Evolutionary conservation across 108 stramenopile genomes (phyloP).

Genomic region (Nitzschia sp.): DNA sequence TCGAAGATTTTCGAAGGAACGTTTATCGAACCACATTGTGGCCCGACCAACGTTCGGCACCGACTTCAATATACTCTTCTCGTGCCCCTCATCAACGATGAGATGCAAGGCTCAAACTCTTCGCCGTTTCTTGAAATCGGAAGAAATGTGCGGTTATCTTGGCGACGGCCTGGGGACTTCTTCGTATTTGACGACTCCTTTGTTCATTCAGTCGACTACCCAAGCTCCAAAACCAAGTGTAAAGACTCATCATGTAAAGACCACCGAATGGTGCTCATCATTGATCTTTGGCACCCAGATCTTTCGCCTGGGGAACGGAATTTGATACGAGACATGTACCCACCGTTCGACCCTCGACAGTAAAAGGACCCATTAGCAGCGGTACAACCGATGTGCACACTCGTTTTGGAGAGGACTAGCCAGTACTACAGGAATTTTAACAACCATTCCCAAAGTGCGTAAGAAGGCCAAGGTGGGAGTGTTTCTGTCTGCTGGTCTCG

Average conservation of each 20-base stretch:
- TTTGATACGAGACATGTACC: constrained; percentile 57
- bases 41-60: constrained; percentile 63
- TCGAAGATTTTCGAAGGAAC: constrained; percentile 37
- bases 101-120: neutral
- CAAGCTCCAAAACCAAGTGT: neutral
- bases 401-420: no score
- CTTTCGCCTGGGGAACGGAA: constrained; percentile 47
- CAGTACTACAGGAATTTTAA: no score
- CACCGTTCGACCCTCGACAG: constrained; percentile 29
- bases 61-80: constrained; percentile 61
- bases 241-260: constrained; percentile 1
- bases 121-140: constrained; percentile 42
- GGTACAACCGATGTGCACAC: no score
- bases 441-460: no score
- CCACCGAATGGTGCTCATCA: constrained; percentile 56
- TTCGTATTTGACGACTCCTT: constrained; percentile 75
- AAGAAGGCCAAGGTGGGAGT: no score
- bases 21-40: constrained; percentile 51
- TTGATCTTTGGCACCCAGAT: constrained; percentile 68
- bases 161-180: constrained; percentile 43
- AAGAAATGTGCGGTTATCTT: constrained; percentile 3
- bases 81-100: constrained; percentile 27
- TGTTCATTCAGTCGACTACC: constrained; percentile 55
- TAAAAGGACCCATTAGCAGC: neutral
- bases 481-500: no score